Evolutionary conservation across 257 asterid species (phyloP).

Genomic region (Buddleja alternifolia): DNA sequence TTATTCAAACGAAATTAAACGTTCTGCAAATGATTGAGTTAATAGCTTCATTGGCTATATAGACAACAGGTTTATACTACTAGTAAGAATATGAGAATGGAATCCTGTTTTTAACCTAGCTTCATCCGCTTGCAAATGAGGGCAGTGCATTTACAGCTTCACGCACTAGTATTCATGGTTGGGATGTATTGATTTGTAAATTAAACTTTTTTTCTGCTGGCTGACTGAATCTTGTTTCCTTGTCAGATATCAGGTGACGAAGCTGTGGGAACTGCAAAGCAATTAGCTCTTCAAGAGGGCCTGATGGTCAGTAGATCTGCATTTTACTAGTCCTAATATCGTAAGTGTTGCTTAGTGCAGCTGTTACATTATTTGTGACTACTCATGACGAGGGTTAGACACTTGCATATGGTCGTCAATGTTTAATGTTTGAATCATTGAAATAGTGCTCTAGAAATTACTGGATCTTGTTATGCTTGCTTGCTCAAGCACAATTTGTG

Average conservation of each 20-base stretch:
- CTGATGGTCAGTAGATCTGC: constrained; percentile 67
- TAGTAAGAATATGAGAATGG: not conserved
- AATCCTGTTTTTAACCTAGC: not conserved
- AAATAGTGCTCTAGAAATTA: not conserved
- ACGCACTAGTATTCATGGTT: too few species aligned
- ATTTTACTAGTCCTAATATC: too few species aligned
- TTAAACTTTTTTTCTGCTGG: too few species aligned
- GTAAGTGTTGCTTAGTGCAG: not conserved
- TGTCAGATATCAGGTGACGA: constrained; percentile 85
- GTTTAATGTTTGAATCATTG: not conserved
- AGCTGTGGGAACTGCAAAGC: constrained; percentile 89
- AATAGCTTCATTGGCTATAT: not conserved
- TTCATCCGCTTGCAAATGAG: too few species aligned
- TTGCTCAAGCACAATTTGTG: not conserved
- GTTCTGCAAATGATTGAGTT: not conserved
- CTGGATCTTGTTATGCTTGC: not conserved
- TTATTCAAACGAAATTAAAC: not conserved
- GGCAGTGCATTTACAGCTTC: too few species aligned
- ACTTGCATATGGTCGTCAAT: not conserved
- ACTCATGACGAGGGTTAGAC: not conserved
- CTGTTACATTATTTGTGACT: not conserved
- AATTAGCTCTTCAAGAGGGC: constrained; percentile 94
- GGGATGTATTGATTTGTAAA: too few species aligned
- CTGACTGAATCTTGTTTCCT: constrained; percentile 21
- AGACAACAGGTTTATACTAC: not conserved